phyloP scores from a whole-genome alignment of 495 filamentous ascomycete genomes.

The Rusavskia elegans region DNA sequence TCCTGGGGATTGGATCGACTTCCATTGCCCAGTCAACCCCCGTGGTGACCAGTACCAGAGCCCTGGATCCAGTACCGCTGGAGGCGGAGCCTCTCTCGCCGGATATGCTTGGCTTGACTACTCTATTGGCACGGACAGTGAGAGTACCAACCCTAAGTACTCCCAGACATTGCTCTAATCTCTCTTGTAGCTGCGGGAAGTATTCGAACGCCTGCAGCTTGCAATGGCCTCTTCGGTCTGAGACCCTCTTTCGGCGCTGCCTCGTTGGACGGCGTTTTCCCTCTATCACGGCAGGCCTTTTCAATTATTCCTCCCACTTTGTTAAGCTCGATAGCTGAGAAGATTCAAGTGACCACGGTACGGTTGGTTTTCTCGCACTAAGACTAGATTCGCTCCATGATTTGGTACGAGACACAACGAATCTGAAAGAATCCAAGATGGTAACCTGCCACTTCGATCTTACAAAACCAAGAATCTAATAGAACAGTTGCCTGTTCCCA shows the following conservation, averaged over 20 bases:
- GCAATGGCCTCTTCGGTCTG: too few relatives aligned
- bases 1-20: slow-evolving; percentile 14
- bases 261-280: too few relatives aligned
- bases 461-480: background rate
- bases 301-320: too few relatives aligned
- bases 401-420: too few relatives aligned
- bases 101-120: slow-evolving; percentile 37
- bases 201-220: background rate
- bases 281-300: too few relatives aligned
- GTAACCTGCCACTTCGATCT: slow-evolving; percentile 2
- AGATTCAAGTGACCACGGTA: too few relatives aligned
- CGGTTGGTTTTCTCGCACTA: too few relatives aligned
- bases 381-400: too few relatives aligned
- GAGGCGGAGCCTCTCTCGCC: slow-evolving; percentile 27
- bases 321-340: too few relatives aligned
- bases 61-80: slow-evolving; percentile 25
- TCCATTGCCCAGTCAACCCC: slow-evolving; percentile 32
- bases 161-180: slow-evolving; percentile 13
- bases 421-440: too few relatives aligned
- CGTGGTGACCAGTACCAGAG: slow-evolving; percentile 37
- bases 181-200: slow-evolving; percentile 13
- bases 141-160: background rate
- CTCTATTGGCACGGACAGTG: slow-evolving; percentile 25
- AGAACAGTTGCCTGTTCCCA: background rate
- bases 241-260: too few relatives aligned